Conservation (phyloP, 306 rosid genomes). For the Medicago truncatula region MtrunA17r5.0-ANR NC_053044.1:55398501-55399000, state of each 20-base stretch:
- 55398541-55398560: neutral
- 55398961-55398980: too few relatives aligned
- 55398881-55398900: neutral
- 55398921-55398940: neutral
- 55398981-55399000: too few relatives aligned
- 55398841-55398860: neutral
- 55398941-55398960: too few relatives aligned
- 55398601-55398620: neutral
- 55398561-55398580: conserved; percentile 28
- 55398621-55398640: neutral
- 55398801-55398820: conserved; percentile 6
- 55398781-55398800: conserved; percentile 15
- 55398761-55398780: conserved; percentile 25
- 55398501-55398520: neutral
- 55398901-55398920: neutral
- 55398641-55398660: neutral
- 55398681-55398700: neutral
- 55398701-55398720: conserved; percentile 22
- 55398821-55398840: neutral
- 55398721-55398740: conserved; percentile 35
- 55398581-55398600: neutral
- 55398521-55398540: neutral
- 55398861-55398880: neutral
- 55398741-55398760: conserved; percentile 37
- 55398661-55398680: neutral